Base-by-base conservation (phyloP, 2,329 filamentous ascomycete species). In the Colletotrichum acutatum region DNA sequence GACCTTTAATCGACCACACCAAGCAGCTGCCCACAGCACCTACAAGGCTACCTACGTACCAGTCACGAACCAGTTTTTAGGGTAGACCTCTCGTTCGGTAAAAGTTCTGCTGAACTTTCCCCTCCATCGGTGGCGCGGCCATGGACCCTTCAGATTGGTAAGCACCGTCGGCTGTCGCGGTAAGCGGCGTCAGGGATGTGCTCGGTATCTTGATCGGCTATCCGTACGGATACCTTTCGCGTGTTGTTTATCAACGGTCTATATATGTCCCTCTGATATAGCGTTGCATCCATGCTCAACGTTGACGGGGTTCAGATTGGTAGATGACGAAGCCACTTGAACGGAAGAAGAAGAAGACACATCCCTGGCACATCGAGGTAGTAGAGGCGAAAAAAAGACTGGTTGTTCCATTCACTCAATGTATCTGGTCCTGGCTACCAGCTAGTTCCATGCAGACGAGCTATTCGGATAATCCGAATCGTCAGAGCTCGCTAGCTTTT, bases 131-230 rank as follows among this genome's bases (percentile, higher is more conserved):
- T 49, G 42, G 42, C 42, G 42, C 42, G 42, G 19, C 9, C 19
- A 6, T n/a, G 42, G 8, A 49, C 42, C 42, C 58, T 42, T 30
- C 19, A 58, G 30, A 71, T 32, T 68, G 59, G 66, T 63, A 46
- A 42, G 42, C 66, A 71, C 11, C 12, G 42, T 69, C 53, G 59
- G 64, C 49, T 68, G 68, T 57, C 32, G 64, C 64, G 63, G 37
- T 37, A 60, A 57, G 60, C 24, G 46, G 26, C 7, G 63, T 34
- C 24, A 34, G 28, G 56, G 42, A 72, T 26, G 30, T 9, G 37
- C 28, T 28, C 22, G 4, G 22, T 26, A 5, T 42, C 26, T 68
- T 52, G 37, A 34, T 70, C 54, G 61, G 67, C 67, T 66, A 65
- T 66, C 34, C 19, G 19, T n/a, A 49, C 42, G 19, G 42, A 49